Percentiles rank a stretch among this genome's conserved stretches.
phyloP scores from a whole-genome alignment of 2,329 filamentous ascomycete species.

The Huntiella decipiens region DNA sequence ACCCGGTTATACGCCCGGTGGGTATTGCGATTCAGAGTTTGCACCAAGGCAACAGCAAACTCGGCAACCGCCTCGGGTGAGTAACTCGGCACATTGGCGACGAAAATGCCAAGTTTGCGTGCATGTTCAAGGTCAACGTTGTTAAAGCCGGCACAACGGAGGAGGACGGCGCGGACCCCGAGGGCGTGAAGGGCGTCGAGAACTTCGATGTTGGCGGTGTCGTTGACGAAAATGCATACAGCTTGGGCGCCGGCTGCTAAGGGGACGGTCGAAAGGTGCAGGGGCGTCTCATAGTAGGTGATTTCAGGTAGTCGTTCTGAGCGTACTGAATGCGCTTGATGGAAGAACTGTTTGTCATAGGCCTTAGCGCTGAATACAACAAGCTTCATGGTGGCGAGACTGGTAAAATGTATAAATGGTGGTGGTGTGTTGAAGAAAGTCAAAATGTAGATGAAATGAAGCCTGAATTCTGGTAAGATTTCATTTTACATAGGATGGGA shows the following conservation, averaged over 20 bases:
- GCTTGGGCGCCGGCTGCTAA: conserved; percentile 34
- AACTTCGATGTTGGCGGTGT: conserved; percentile 32
- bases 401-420: too few relatives aligned
- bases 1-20: conserved; percentile 51
- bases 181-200: conserved; percentile 28
- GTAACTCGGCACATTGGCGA: conserved; percentile 49
- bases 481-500: too few relatives aligned
- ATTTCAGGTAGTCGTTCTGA: conserved; percentile 23
- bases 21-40: conserved; percentile 48
- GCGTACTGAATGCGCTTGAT: conserved; percentile 21
- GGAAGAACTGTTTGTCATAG: conserved; percentile 39
- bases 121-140: conserved; percentile 43
- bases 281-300: conserved; percentile 37
- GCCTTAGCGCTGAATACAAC: conserved; percentile 46
- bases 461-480: too few relatives aligned
- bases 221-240: conserved; percentile 52
- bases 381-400: conserved; percentile 29
- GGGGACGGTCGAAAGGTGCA: conserved; percentile 34
- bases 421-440: too few relatives aligned
- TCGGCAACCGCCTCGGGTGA: conserved; percentile 52
- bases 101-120: conserved; percentile 34
- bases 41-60: conserved; percentile 47
- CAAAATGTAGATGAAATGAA: too few relatives aligned
- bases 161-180: conserved; percentile 38
- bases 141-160: conserved; percentile 52